Evolutionary conservation across 2,329 filamentous ascomycete genomes (phyloP), one percentile per base, ranked within the genome.

Genomic region (Alternaria conjuncta): DNA sequence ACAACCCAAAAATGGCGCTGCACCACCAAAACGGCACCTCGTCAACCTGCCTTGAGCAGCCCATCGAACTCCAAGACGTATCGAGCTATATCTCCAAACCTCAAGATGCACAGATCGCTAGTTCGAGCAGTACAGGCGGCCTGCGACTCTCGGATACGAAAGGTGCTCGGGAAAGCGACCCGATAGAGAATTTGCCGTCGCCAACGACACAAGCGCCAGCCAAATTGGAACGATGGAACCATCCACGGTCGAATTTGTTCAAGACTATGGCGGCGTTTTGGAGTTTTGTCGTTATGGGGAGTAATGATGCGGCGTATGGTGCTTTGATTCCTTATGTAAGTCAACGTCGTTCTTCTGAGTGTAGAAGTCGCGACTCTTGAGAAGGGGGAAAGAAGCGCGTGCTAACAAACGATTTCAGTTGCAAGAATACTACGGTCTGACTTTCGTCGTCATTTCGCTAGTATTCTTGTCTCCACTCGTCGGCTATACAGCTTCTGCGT

Each of bases 281-380:
- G 78, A 84, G 85, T 6, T 88, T 92, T 67, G 80, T 89, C 20
- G 82, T 91, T 30, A 87, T 91, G 82, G 90, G 90, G 7, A 85
- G 89, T 80, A 91, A 90, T 70, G 90, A 93, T 79, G 90, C 86
- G 10, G 86, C 87, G 23, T 84, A 88, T 47, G 89, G 89, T 57
- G 81, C 82, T 18, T 76, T 85, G 67, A 85, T 86, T 55, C 84
- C 84, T 32, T 86, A 86, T 68, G 79, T 84, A 75, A 51, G 64
- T 58, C 11, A 10, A 11, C 49, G 1, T 43, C 18, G 32, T 5
- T 13, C 21, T 36, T n/a, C 26, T 21, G 7, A 20, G 20, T n/a
- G 5, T 13, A 8, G 12, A 32, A 50, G 20, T 12, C 9, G 21
- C 12, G 8, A 30, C n/a, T 18, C 3, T n/a, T 18, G 20, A 21